Evolutionary conservation across 164 flowering plant species (phyloP), one percentile per base, ranked within the genome.

Genomic region (Cinnamomum micranthum): DNA sequence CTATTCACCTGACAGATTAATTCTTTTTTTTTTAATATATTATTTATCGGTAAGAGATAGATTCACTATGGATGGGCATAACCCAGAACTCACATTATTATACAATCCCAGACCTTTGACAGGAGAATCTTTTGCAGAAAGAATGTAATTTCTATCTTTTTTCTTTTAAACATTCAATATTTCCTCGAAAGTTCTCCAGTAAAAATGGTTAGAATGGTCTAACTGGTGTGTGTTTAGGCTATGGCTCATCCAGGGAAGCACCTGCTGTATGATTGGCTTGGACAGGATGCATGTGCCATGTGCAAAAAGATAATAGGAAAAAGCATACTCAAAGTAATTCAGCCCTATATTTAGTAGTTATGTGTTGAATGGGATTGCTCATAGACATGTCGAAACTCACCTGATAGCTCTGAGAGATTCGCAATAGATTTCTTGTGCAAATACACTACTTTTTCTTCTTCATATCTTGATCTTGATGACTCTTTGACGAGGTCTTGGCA

Each of bases 371-470:
- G 4, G n/a, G 60, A 55, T 15, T 55, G 60, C 60, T 55, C 60
- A 55, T 55, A 14, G n/a, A 0, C 11, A 23, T 64, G 78, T 64
- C 51, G 35, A 66, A 65, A 70, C 47, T 63, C 80, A 94, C 98
- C 95, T 84, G 86, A 83, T 24, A 94, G 80, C 65, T 88, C 93
- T 47, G 27, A 75, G 72, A 94, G 93, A 15, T 75, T 76, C 31
- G 69, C 25, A 33, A 93, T 74, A 51, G 88, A 81, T 82, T 80
- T 82, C 83, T 85, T 86, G 83, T 81, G 87, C 71, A 95, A 78
- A 69, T 50, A 47, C 15, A 95, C 71, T 77, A 82, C 87, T 74
- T 81, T 90, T 65, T 64, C 69, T 27, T 79, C 82, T 27, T 79
- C 82, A 76, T 52, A 70, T 13, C 87, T 88, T 27, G 71, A 68